Evolutionary conservation across 305 asterid genomes (phyloP).

Genomic region (Fraxinus paxiana): DNA sequence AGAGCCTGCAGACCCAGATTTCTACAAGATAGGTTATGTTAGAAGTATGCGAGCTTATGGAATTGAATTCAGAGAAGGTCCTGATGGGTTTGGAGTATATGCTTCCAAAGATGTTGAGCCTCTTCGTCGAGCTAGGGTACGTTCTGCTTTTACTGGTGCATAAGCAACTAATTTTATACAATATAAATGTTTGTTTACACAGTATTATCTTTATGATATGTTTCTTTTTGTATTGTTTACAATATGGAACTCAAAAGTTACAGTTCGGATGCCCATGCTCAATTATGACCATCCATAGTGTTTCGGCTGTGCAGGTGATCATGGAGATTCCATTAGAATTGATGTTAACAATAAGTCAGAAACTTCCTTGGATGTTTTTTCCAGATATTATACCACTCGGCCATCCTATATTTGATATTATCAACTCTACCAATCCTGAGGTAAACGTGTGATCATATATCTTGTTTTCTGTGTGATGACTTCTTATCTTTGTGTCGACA

Average conservation of each 20-base stretch:
- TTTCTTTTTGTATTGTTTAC: not conserved
- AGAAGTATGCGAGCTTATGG: conserved; percentile 93
- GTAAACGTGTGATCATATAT: conserved; percentile 36
- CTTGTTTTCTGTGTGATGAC: conserved; percentile 19
- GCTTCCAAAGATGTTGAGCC: conserved; percentile 89
- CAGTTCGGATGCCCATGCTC: not conserved
- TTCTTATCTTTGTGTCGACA: not conserved
- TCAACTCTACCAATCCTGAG: conserved; percentile 92
- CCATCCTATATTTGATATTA: conserved; percentile 90
- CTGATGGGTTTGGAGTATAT: conserved; percentile 91
- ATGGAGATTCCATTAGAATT: conserved; percentile 97
- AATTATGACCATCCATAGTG: conserved; percentile 4
- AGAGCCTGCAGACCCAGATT: conserved; percentile 91
- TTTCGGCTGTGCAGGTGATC: conserved; percentile 57
- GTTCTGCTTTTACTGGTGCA: conserved; percentile 17
- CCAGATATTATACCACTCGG: conserved; percentile 90
- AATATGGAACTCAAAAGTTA: not conserved
- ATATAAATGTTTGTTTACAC: not conserved
- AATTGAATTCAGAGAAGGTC: conserved; percentile 90
- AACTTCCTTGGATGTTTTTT: conserved; percentile 96
- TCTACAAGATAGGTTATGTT: conserved; percentile 84
- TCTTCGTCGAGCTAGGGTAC: conserved; percentile 96
- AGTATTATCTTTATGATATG: not conserved
- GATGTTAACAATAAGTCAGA: conserved; percentile 89
- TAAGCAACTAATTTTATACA: not conserved